These are phyloP conservation scores for Zostera marina DNA, from an alignment of 116 monocot species.

Conservation along the genomic window DNA sequence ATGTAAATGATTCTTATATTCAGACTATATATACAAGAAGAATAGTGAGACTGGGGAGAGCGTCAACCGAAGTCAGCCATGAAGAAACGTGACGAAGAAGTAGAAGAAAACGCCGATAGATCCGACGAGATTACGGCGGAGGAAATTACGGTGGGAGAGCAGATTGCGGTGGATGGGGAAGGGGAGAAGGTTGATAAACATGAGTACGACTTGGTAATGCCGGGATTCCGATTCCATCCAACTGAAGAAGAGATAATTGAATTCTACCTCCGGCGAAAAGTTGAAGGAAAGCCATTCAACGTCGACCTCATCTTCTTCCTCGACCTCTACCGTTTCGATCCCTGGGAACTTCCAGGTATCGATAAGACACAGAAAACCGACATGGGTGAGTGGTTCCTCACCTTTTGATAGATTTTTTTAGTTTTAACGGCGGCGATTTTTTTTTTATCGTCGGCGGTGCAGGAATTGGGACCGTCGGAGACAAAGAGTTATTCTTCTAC, in stretches of 20 bases:
- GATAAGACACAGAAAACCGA: neutral
- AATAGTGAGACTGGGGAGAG: no score
- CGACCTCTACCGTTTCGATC: conserved; percentile 64
- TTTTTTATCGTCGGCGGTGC: neutral
- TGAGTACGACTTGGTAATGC: conserved; percentile 58
- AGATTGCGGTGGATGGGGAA: conserved; percentile 6
- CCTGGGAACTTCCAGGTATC: conserved; percentile 64
- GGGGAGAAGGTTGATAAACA: conserved; percentile 24
- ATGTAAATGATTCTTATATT: no score
- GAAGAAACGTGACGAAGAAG: no score
- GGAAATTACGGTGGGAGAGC: no score
- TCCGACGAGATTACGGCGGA: no score
- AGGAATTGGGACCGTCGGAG: conserved; percentile 58
- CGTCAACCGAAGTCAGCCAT: no score
- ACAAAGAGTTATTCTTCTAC: conserved; percentile 77
- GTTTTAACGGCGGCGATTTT: neutral
- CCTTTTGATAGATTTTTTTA: neutral
- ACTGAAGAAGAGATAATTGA: conserved; percentile 77
- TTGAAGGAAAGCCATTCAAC: conserved; percentile 56
- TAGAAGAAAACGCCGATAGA: no score
- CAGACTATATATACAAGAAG: no score
- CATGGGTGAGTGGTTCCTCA: neutral
- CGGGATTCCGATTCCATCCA: conserved; percentile 70
- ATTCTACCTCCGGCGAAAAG: conserved; percentile 67
- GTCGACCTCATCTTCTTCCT: conserved; percentile 58